Base-by-base conservation (phyloP, 169 alveolate species). In the Eimeria tenella region DNA sequence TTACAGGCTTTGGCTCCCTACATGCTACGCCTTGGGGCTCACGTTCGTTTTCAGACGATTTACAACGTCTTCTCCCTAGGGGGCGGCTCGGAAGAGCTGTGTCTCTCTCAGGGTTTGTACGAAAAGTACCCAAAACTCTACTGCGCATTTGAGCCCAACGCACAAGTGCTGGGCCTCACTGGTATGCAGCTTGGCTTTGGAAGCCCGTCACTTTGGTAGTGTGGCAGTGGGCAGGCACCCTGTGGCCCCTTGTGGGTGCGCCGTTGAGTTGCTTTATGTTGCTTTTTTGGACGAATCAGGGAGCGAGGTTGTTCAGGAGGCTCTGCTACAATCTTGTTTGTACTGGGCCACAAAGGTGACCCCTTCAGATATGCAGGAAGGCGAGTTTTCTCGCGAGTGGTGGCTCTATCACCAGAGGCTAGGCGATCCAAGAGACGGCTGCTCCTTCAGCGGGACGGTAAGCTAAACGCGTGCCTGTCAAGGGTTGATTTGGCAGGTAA, bases 71-170 rank as follows among this genome's bases (percentile, higher is more conserved):
- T 87, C 25, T 74, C 81, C 7, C 4, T 87, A 0, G 93, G 83
- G 63, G 77, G 77, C 5, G 93, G 93, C 21, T 68, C 75, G 3
- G 86, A 70, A 31, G 93, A 87, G 55, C 75, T 87, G 7, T 87
- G 93, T 9, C 87, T 87, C 25, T 68, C 93, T n/a, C 70, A 71
- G 62, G 93, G 93, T 5, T 58, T 87, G 56, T 87, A 87, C 31
- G 73, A 21, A 52, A 56, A 55, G 65, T 87, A 68, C 52, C 93
- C 93, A 21, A 73, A 65, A 7, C 52, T 31, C 50, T 87, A 87
- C 93, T 87, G 93, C 75, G n/a, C 87, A 3, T 70, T 87, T 49
- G 93, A 87, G 23, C 93, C 93, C n/a, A 75, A 74, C 55, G 87
- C 93, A 0, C 93, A 87, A 75, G 81, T 75, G 63, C 63, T 87